Base-by-base conservation (phyloP, 768 basidiomycete species). In the Infundibulicybe gibba region DNA sequence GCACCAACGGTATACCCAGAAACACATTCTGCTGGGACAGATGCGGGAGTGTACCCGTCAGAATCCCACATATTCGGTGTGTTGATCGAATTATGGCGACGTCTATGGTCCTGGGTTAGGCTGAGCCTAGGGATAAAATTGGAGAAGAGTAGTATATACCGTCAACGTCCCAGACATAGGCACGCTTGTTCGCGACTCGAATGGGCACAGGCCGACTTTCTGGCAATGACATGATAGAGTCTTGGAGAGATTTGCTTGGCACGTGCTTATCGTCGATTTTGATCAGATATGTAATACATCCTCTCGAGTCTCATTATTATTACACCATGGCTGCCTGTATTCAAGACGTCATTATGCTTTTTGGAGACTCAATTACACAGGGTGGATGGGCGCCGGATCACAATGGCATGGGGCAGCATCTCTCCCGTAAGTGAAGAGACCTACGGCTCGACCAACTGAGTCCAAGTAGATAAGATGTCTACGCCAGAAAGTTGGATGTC, bases 11-110 rank as follows among this genome's bases (percentile, higher is more conserved):
- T n/a, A 93, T 68, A 6, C 97, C 97, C 31, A 99, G 74, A 61
- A 99, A 99, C 2, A 88, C 81, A 70, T 99, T 99, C 66, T 99
- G 97, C 57, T 97, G 94, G 1, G 93, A 85, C 1, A 98, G 75
- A 60, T 94, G 92, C 2, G 97, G 94, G 12, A 99, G 79, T 1
- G 97, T 98, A 0, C 97, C 97, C 0, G 82, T 77, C 38, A 97
- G 67, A 38, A 92, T 72, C 32, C 95, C 94, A 57, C 90, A 93
- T 40, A 98, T 77, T 47, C 74, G 83, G 64, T 97, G 84, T 54
- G 83, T 68, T 25, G 87, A 80, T 32, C 97, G 89, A 9, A 99
- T 69, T 5, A 68, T 74, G 8, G 86, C 84, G 55, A 92, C 85
- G 60, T 93, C 95, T 94, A 59, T 47, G 48, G 47, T 57, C 51